These are phyloP conservation scores for Fusarium algeriense DNA, from an alignment of 2,329 filamentous ascomycete species.

Conservation along the genomic window DNA sequence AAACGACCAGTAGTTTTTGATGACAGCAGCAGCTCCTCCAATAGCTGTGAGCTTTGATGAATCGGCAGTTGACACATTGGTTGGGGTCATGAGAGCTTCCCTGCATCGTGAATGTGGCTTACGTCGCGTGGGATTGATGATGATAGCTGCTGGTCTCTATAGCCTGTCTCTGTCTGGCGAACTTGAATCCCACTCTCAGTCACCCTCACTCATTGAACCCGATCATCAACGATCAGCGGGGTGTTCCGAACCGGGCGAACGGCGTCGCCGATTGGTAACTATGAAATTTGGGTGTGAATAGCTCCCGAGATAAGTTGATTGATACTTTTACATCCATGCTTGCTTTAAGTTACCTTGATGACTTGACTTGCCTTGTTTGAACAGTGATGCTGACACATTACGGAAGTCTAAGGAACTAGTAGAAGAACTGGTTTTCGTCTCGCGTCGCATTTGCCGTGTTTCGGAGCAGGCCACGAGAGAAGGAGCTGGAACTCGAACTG, in stretches of 20 bases:
- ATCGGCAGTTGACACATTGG: conserved; percentile 34
- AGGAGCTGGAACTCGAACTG: not conserved
- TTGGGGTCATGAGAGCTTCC: conserved; percentile 10
- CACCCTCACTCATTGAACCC: conserved; percentile 8
- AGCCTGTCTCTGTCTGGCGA: not conserved
- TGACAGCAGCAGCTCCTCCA: not conserved
- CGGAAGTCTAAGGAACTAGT: conserved; percentile 5
- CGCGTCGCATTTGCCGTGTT: not conserved
- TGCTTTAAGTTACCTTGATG: conserved; percentile 9
- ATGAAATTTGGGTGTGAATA: conserved; percentile 14
- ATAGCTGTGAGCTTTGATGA: not conserved
- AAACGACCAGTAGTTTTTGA: conserved; percentile 5
- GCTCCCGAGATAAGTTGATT: conserved; percentile 11
- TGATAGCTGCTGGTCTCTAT: conserved; percentile 4
- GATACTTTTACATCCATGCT: not conserved
- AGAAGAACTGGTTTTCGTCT: not conserved
- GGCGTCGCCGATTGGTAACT: conserved; percentile 43
- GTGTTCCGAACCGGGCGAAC: conserved; percentile 37
- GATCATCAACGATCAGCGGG: conserved; percentile 40
- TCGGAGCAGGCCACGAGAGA: conserved; percentile 1
- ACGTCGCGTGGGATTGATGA: conserved; percentile 30
- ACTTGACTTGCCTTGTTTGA: conserved; percentile 26
- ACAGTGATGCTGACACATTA: conserved; percentile 8
- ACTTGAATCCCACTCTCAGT: not conserved
- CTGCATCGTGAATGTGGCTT: conserved; percentile 27